Evolutionary conservation across 1,139 yeast genomes (phyloP), one percentile per base, ranked within the genome.

Genomic region (Wickerhamomyces sp.): DNA sequence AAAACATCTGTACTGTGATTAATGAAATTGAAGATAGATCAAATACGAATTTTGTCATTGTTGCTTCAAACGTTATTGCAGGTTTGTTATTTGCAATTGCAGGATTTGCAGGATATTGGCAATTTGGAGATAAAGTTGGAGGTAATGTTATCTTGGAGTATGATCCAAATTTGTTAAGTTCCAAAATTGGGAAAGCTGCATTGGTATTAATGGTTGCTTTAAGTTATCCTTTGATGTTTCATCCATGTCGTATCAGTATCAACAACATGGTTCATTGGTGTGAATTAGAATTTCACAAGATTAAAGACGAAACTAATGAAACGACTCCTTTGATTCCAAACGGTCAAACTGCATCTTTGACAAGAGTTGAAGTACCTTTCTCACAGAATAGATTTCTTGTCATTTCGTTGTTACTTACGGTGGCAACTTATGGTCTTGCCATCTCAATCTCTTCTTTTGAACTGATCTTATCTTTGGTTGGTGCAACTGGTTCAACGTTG

Each of bases 401-500:
- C 4, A 61, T 81, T 23, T 76, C 88, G 0, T 49, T 66, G 1
- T 12, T 54, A 0, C 56, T 82, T 29, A 55, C 78, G 23, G 9
- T 64, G 0, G 41, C 59, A 1, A 75, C 76, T 9, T 87, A 84
- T 54, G 47, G 72, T 5, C 67, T 85, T 9, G 95, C 96, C 1
- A 62, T 83, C 33, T 60, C 76, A 2, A 85, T 89, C 6, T 64
- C 70, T 2, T 85, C 95, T 1, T 77, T 89, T 49, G 96, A 87
- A 36, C 75, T 80, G 38, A 93, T 91, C 28, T 66, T 89, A 44
- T 89, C 96, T 5, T 70, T 88, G 52, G 96, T 89, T 5, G 97
- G 97, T 6, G 84, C 96, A 4, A 88, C 96, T 0, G 97, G 97
- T 2, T 86, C 96, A 2, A 89, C 97, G 0, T 76, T 95, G 17